Base-by-base conservation (phyloP, 768 basidiomycete species). In the Boletus reticuloceps region DNA sequence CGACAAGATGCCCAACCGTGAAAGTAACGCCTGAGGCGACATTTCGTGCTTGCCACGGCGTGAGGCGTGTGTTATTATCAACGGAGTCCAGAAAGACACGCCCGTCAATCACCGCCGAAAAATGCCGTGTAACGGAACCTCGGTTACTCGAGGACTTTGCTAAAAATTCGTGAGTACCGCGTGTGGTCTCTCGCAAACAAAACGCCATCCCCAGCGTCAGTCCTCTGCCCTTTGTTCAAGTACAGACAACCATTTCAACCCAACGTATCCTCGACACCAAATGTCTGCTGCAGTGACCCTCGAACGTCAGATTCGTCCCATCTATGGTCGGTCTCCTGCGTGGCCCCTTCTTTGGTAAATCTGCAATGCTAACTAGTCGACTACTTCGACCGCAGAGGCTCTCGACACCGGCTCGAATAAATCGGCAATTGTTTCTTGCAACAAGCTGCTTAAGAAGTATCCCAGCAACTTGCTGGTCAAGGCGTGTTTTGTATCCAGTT, bases 371-470 rank as follows among this genome's bases (percentile, higher is more conserved):
- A 32, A 62, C 38, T 10, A 17, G 27, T 31, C 40, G 31, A 31
- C 29, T 25, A 37, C 54, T 27, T 37, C 48, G 19, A 5, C 55
- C 47, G 4, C 68, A 94, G 91, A 94, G 79, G 86, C 91, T 44
- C 77, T 94, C 59, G 91, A 94, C 74, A 89, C 83, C 43, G 86
- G 88, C 45, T 89, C 90, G 14, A 90, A 89, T 76, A 94, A 94
- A 75, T 85, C 88, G 38, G 91, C 92, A 19, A 80, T 94, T 51
- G 84, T 91, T 39, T 79, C 85, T 9, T 92, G 91, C 74, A 93
- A 91, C 71, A 94, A 94, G 72, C 70, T 94, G 29, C 80, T 94
- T 61, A 94, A 92, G 73, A 94, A 92, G 74, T 82, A 91, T 62
- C 87, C 89, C 27, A 84, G 80, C 68, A 88, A 83, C 69, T 76